phyloP scores from a whole-genome alignment of 257 asterid species.

The Rehmannia glutinosa region DNA sequence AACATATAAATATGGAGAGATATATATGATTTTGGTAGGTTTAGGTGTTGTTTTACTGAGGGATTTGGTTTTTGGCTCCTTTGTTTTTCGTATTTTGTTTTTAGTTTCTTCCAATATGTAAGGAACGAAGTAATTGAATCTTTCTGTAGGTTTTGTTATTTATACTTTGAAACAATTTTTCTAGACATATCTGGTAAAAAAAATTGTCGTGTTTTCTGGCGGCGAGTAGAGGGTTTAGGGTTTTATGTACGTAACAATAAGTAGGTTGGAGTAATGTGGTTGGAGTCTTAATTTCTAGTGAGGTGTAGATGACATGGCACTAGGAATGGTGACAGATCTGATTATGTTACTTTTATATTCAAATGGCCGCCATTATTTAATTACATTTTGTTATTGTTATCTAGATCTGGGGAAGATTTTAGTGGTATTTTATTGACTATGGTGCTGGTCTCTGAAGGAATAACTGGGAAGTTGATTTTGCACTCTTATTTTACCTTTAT shows the following conservation, averaged over 20 bases:
- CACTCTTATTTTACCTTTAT: not conserved
- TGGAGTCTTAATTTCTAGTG: slow-evolving; percentile 16
- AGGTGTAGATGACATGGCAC: slow-evolving; percentile 17
- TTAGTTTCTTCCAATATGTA: not conserved
- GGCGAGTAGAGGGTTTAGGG: slow-evolving; percentile 27
- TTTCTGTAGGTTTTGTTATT: not conserved
- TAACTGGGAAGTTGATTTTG: slow-evolving; percentile 23
- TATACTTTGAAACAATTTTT: not conserved
- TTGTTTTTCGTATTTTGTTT: too few relatives aligned
- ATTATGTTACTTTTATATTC: slow-evolving; percentile 1
- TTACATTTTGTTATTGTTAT: slow-evolving; percentile 4
- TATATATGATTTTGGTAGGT: not conserved
- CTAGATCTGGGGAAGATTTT: slow-evolving; percentile 24
- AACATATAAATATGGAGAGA: too few relatives aligned
- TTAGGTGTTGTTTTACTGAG: not conserved
- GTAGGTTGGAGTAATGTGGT: slow-evolving; percentile 2
- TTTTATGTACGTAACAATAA: slow-evolving; percentile 5
- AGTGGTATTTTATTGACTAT: slow-evolving; percentile 11
- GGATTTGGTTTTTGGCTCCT: not conserved
- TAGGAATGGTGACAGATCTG: slow-evolving; percentile 30
- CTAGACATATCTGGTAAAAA: not conserved
- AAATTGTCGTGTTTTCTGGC: slow-evolving; percentile 1
- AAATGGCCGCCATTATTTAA: slow-evolving; percentile 1
- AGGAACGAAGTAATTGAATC: not conserved
- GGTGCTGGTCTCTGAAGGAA: slow-evolving; percentile 10